Evolutionary conservation across 2,329 filamentous ascomycete genomes (phyloP).

Genomic region (Knufia fluminis): DNA sequence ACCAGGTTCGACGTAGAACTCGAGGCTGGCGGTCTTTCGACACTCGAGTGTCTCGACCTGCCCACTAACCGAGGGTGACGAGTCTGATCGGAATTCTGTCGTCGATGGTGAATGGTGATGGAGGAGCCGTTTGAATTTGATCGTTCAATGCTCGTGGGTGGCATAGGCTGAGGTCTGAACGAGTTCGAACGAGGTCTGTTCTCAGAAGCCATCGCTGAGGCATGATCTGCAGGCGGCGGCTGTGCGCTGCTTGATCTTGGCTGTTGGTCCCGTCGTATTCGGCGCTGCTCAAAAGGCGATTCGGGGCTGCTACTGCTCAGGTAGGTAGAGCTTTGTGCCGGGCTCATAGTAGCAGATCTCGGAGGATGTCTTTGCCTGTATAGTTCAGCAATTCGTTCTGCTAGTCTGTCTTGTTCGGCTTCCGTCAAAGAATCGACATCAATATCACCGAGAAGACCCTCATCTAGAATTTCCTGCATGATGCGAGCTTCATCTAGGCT

Average conservation of each 20-base stretch:
- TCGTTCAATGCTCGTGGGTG: not conserved
- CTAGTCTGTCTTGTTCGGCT: conserved; percentile 78
- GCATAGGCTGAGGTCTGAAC: not conserved
- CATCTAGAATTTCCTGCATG: conserved; percentile 76
- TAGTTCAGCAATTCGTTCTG: conserved; percentile 79
- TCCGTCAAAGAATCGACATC: conserved; percentile 81
- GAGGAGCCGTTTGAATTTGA: conserved; percentile 7
- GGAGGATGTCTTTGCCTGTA: conserved; percentile 66
- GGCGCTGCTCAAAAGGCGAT: not conserved
- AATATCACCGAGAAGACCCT: conserved; percentile 77
- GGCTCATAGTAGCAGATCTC: conserved; percentile 35
- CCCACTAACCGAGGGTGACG: not conserved
- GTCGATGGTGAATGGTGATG: conserved; percentile 6
- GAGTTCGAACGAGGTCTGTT: not conserved
- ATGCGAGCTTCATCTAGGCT: conserved; percentile 77
- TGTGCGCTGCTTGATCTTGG: conserved; percentile 1
- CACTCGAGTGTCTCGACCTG: not conserved
- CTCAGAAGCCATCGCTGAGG: not conserved
- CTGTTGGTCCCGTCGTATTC: not conserved
- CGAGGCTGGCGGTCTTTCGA: not conserved
- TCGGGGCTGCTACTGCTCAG: not conserved
- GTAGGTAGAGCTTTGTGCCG: conserved; percentile 23
- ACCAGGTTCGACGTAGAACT: not conserved
- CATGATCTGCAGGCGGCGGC: not conserved
- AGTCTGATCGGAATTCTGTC: conserved; percentile 1